Evolutionary conservation across 2,329 filamentous ascomycete genomes (phyloP), one percentile per base, ranked within the genome.

Genomic region (Diaporthe humulicola): DNA sequence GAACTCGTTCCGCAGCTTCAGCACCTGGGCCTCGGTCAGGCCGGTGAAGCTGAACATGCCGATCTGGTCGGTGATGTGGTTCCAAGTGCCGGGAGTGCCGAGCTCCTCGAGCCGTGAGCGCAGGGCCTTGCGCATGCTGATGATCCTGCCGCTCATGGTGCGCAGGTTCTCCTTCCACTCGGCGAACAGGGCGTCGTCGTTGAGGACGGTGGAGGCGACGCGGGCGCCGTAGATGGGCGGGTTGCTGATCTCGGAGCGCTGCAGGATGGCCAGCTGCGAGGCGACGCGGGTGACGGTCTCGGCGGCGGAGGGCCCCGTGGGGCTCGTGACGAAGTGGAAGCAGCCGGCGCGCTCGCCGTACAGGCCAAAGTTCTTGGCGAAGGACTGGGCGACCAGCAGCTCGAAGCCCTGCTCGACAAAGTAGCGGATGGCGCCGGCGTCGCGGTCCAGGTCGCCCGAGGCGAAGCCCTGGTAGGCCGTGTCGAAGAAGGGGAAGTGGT

Each of bases 31-130:
- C 86, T 95, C 93, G 17, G 84, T 90, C 82, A 97, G 85, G 17
- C 95, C 95, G 0, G 95, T 97, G 84, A 98, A 99, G 84, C 93
- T 96, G 87, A 99, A 99, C 97, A 99, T 99, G 87, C 97, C 97
- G 82, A 99, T 99, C 89, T 99, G 97, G 81, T 97, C 94, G 22
- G 96, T 98, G 83, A 99, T 98, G 86, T 99, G 97, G 82, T 96
- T 95, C 97, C 97, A 99, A 19, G 90, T 93, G 42, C 96, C 96
- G 0, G 96, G 96, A 0, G 97, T 98, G 40, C 91, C 91, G 75
- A 96, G 90, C 81, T 92, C 91, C 86, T 98, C 96, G 15, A 99
- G 91, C 85, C 96, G 95, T 73, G 87, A 86, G 69, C 95, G 91
- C 79, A 99, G 87, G 4, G 90, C 91, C 81, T 91, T 91, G 77